Percentiles rank a stretch among this genome's conserved stretches.
Evolutionary conservation across 1,284 basidiomycete genomes (phyloP).

Genomic region (Malassezia brasiliensis): DNA sequence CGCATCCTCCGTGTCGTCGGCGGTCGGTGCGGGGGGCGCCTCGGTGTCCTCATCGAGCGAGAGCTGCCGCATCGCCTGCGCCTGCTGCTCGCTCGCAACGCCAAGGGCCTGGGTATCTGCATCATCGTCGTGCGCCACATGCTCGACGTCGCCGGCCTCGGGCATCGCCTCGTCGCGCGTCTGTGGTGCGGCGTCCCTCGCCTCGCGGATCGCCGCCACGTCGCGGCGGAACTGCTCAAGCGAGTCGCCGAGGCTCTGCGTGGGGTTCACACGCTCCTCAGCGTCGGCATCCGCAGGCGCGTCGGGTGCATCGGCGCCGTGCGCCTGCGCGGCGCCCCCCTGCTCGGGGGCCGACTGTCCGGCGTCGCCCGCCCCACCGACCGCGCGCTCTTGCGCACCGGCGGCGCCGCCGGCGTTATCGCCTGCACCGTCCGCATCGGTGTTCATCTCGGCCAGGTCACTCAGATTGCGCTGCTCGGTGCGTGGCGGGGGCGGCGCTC

Average conservation of each 20-base stretch:
- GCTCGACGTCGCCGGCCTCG: constrained; percentile 58
- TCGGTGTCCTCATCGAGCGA: constrained; percentile 34
- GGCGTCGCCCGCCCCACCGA: constrained; percentile 5
- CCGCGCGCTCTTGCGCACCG: constrained; percentile 9
- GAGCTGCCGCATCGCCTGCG: constrained; percentile 58
- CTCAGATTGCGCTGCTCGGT: neutral
- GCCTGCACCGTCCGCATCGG: constrained; percentile 14
- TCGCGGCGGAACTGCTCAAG: constrained; percentile 72
- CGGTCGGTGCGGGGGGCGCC: constrained; percentile 26
- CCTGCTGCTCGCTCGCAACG: constrained; percentile 58
- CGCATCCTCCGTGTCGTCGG: constrained; percentile 8
- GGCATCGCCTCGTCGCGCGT: constrained; percentile 49
- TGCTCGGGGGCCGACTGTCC: constrained; percentile 11
- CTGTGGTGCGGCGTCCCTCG: constrained; percentile 44
- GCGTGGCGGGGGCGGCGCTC: neutral
- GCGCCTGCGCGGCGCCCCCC: constrained; percentile 12
- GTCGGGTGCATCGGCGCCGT: constrained; percentile 27
- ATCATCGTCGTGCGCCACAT: constrained; percentile 62
- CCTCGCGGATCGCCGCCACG: constrained; percentile 70
- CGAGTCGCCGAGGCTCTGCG: constrained; percentile 76
- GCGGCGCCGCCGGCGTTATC: constrained; percentile 14
- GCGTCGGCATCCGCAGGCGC: constrained; percentile 13
- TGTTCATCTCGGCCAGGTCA: constrained; percentile 22
- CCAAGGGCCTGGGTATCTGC: constrained; percentile 82
- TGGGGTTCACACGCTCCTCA: constrained; percentile 53